Conservation (phyloP, 2,329 filamentous ascomycete genomes). For the Seiridium cupressi region DNA sequence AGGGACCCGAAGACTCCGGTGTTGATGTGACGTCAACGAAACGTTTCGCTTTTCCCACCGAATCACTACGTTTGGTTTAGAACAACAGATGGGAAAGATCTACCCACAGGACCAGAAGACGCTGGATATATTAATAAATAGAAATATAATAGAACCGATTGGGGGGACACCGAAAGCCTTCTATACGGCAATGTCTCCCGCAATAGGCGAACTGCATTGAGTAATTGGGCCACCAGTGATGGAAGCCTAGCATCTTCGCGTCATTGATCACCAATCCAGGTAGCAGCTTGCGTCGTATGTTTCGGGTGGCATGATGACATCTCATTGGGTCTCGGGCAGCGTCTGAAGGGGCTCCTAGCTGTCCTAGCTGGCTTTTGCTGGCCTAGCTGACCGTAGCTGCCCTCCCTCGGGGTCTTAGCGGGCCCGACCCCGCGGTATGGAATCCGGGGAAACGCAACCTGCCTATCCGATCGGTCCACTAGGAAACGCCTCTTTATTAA, state of each 20-base stretch:
- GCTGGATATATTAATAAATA: not conserved
- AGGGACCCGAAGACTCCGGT: not conserved
- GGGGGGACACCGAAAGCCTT: not conserved
- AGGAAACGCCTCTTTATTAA: not conserved
- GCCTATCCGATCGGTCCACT: not conserved
- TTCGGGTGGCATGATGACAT: not conserved
- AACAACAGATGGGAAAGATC: no score
- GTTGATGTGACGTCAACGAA: not conserved
- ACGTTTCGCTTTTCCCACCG: not conserved
- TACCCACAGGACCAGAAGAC: no score
- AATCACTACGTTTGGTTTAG: not conserved
- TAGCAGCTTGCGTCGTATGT: constrained; percentile 1
- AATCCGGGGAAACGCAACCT: not conserved
- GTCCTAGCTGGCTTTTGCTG: not conserved
- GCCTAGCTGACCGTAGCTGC: not conserved
- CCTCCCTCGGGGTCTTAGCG: constrained; percentile 4
- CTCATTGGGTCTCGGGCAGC: not conserved
- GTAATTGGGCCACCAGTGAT: not conserved
- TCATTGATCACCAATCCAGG: constrained; percentile 5
- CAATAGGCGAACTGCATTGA: not conserved
- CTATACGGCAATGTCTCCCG: not conserved
- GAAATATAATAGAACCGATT: not conserved
- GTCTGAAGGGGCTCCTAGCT: no score
- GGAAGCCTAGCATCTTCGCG: not conserved
- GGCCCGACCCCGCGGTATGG: not conserved